Evolutionary conservation across 768 basidiomycete genomes (phyloP), one percentile per base, ranked within the genome.

Genomic region (Rossbeevera mucosa): DNA sequence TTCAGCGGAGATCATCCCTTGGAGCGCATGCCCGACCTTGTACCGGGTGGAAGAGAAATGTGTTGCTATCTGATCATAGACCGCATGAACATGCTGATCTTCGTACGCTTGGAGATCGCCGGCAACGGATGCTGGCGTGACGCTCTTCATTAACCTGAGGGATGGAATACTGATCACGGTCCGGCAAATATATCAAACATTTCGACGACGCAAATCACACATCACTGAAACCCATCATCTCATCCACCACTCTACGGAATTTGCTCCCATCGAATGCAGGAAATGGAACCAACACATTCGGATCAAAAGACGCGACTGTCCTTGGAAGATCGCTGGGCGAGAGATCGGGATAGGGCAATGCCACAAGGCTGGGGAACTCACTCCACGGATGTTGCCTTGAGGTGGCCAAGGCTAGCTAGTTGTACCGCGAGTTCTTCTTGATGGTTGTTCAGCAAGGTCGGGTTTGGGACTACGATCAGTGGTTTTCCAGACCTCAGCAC

Each of bases 41-140:
- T 95, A 93, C 24, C 93, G 78, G 7, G 92, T 95, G 0, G 85
- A 84, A 8, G 89, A 89, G 67, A 95, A 95, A 71, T 95, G 92
- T 16, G 75, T 64, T 0, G 92, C 92, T 55, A 95, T 94, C 58
- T 81, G 76, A 51, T 94, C 86, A 69, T 95, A 95, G 50, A 95
- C 77, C 0, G 73, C 70, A 64, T 95, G 92, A 1, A 95, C 92
- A 62, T 94, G 85, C 54, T 69, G 69, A 42, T 80, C 73, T 69
- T 94, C 91, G 67, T 90, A 89, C 20, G 55, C 64, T 49, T 76
- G 76, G 16, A 79, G 77, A 59, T 85, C 72, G 11, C 77, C 75
- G 33, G 75, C 66, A 30, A 85, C 61, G 8, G 67, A 60, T 12
- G 75, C 71, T 31, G 72, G 50, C 36, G 72, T 67, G 21, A 84